These are phyloP conservation scores for Phytophthora pini DNA, from an alignment of 352 stramenopile species.

Conservation along the genomic window DNA sequence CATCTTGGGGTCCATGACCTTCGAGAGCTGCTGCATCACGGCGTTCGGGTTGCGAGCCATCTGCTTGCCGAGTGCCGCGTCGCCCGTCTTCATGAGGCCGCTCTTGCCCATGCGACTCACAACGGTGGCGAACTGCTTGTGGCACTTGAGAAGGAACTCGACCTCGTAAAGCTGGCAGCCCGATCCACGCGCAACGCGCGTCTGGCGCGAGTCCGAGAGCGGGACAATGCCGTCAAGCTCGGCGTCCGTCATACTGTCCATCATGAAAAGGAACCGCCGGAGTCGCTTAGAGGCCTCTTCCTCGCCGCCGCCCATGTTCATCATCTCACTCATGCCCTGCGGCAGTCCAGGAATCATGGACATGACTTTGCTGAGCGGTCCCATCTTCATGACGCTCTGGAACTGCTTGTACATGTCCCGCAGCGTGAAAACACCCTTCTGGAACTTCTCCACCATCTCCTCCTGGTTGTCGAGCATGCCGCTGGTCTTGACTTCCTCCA, in stretches of 20 bases:
- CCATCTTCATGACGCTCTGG: conserved; percentile 98
- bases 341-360: conserved; percentile 98
- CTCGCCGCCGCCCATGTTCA: conserved; percentile 91
- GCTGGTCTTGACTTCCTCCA: conserved; percentile 94
- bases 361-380: conserved; percentile 97
- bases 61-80: conserved; percentile 91
- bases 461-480: conserved; percentile 94
- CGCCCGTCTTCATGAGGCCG: conserved; percentile 91
- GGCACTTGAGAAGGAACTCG: conserved; percentile 94
- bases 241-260: conserved; percentile 98
- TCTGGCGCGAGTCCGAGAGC: conserved; percentile 72
- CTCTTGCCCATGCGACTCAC: conserved; percentile 98
- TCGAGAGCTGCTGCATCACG: conserved; percentile 97
- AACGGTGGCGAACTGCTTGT: conserved; percentile 96
- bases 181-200: conserved; percentile 92
- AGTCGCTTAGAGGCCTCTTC: conserved; percentile 93
- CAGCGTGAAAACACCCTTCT: conserved; percentile 98
- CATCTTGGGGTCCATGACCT: conserved; percentile 94
- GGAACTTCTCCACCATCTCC: conserved; percentile 96
- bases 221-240: conserved; percentile 94
- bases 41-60: conserved; percentile 97
- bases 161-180: conserved; percentile 89
- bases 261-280: conserved; percentile 99
- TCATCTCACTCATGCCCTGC: conserved; percentile 90
- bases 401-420: conserved; percentile 99